Evolutionary conservation across 2,329 filamentous ascomycete species (phyloP).

Genomic region (Fusarium albidum): DNA sequence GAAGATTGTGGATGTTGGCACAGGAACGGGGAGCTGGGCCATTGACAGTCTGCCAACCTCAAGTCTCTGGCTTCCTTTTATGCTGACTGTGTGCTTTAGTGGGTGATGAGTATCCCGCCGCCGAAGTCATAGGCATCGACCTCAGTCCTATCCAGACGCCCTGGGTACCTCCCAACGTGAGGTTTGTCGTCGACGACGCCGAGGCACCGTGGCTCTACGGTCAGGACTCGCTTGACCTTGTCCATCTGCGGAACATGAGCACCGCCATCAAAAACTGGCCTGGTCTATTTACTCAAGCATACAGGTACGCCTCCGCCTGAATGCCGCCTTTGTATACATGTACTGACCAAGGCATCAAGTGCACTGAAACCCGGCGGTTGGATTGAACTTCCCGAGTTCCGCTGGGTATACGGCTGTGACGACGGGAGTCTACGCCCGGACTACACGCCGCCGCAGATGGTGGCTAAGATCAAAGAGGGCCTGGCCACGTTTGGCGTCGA

Average conservation of each 20-base stretch:
- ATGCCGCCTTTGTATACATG: no score
- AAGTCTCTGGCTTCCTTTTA: no score
- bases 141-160: slow-evolving; percentile 50
- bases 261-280: slow-evolving; percentile 40
- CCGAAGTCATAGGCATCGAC: slow-evolving; percentile 50
- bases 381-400: slow-evolving; percentile 52
- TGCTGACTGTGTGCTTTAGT: no score
- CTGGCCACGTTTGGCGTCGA: slow-evolving; percentile 43
- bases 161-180: slow-evolving; percentile 51
- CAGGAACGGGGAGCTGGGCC: slow-evolving; percentile 51
- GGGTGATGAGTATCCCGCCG: slow-evolving; percentile 49
- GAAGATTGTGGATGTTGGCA: slow-evolving; percentile 53
- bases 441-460: slow-evolving; percentile 41
- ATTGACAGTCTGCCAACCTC: slow-evolving; percentile 47
- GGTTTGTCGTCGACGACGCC: slow-evolving; percentile 49
- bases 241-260: slow-evolving; percentile 49
- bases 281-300: slow-evolving; percentile 29
- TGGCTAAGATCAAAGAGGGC: slow-evolving; percentile 40
- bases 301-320: slow-evolving; percentile 30
- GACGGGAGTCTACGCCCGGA: slow-evolving; percentile 39
- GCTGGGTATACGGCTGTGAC: slow-evolving; percentile 40
- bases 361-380: slow-evolving; percentile 54
- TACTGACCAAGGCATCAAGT: no score
- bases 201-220: slow-evolving; percentile 43
- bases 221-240: slow-evolving; percentile 38